Percentiles rank a stretch among this genome's conserved stretches.
Evolutionary conservation across 805 yeast genomes (phyloP).

Genomic region (Lipomyces orientalis): DNA sequence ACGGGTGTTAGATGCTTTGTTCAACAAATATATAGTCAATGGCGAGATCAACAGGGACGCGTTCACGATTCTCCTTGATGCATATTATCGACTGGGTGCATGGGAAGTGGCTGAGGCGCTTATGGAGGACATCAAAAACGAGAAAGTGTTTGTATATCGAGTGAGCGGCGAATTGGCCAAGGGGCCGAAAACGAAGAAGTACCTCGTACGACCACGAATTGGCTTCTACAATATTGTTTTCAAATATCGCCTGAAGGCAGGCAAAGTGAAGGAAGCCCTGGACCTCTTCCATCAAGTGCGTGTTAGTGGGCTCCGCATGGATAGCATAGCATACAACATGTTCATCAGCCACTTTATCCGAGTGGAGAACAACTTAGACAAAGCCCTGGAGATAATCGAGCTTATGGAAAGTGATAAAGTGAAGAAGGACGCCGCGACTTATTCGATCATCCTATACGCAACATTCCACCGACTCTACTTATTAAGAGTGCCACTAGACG

Average conservation of each 20-base stretch:
- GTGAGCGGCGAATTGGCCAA: background rate
- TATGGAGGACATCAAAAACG: background rate
- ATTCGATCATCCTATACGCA: slow-evolving; percentile 24
- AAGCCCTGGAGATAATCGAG: slow-evolving; percentile 10
- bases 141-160: background rate
- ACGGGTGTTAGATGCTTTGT: background rate
- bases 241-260: slow-evolving; percentile 7
- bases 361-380: slow-evolving; percentile 6
- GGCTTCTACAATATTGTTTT: slow-evolving; percentile 15
- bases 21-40: background rate
- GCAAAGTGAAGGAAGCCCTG: background rate
- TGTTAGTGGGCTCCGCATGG: background rate
- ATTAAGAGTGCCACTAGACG: slow-evolving; percentile 11
- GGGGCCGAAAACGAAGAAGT: background rate
- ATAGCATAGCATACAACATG: slow-evolving; percentile 18
- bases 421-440: slow-evolving; percentile 22
- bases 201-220: slow-evolving; percentile 2
- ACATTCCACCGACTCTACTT: slow-evolving; percentile 19
- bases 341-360: slow-evolving; percentile 22
- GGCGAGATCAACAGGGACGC: slow-evolving; percentile 14
- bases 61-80: slow-evolving; percentile 23
- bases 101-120: slow-evolving; percentile 15
- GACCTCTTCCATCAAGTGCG: slow-evolving; percentile 1
- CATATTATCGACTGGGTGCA: slow-evolving; percentile 16
- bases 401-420: slow-evolving; percentile 15